Conservation (phyloP, 306 rosid species). For the Castanea crenata region DNA sequence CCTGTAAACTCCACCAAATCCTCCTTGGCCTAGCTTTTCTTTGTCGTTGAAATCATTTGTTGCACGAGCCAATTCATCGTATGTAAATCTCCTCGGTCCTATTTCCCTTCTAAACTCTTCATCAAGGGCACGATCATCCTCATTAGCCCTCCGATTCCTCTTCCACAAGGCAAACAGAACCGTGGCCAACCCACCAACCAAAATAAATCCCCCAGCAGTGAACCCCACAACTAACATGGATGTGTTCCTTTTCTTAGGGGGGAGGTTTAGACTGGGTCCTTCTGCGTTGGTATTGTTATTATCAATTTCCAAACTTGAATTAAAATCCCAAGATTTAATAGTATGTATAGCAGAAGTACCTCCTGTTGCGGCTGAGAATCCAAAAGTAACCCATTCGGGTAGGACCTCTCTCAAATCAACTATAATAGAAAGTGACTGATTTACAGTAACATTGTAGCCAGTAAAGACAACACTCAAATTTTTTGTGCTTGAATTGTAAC, state of each 20-base stretch:
- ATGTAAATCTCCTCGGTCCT: too few species aligned
- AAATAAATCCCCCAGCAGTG: not conserved
- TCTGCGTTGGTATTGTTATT: too few species aligned
- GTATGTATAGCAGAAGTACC: not conserved
- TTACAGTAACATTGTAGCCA: not conserved
- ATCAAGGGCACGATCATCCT: too few species aligned
- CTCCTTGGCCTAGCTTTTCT: too few species aligned
- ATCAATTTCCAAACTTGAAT: not conserved
- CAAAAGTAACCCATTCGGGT: slow-evolving; percentile 31
- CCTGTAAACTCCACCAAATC: too few species aligned
- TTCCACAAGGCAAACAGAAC: not conserved
- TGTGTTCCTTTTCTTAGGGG: not conserved
- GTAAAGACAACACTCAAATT: slow-evolving; percentile 36
- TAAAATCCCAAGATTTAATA: slow-evolving; percentile 3
- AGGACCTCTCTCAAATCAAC: slow-evolving; percentile 27
- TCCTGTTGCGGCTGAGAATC: slow-evolving; percentile 29
- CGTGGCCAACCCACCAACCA: not conserved
- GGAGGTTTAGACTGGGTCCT: too few species aligned
- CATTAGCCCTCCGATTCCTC: too few species aligned
- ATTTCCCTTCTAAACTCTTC: too few species aligned
- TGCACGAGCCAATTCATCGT: too few species aligned
- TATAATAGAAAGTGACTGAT: too few species aligned
- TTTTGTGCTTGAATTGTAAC: slow-evolving; percentile 28
- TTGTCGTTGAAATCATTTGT: too few species aligned
- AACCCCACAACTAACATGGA: not conserved